Evolutionary conservation across 1,139 yeast species (phyloP), one percentile per base, ranked within the genome.

Genomic region (Zhuliangozyma blackwelliae): DNA sequence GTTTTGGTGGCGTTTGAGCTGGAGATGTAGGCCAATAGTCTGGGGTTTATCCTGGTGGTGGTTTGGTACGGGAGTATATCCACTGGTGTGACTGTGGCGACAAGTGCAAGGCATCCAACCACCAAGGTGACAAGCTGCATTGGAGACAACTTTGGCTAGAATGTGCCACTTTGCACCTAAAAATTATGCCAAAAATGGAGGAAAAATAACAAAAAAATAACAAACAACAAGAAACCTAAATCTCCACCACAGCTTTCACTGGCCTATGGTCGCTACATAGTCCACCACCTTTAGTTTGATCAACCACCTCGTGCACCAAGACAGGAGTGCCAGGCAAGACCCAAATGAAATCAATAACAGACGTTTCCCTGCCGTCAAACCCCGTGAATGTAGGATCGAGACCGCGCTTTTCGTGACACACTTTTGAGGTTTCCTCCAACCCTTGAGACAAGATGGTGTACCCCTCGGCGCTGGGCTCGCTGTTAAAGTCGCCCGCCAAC

Each of bases 401-500:
- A 6, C 51, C 54, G 20, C 51, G 37, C 31, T 50, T 51, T 41
- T 72, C 77, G 25, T 54, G 50, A 35, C 68, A 57, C 10, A 60
- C 59, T 12, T 38, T 36, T 44, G 68, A 66, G 0, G 63, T 42
- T 37, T 58, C 66, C 6, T 43, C 44, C 41, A 51, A 39, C 5
- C 39, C 35, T 6, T 63, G 61, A 2, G 61, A 50, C 6, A 60
- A 46, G 7, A 66, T 58, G 28, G 55, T 35, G 50, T 63, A 72
- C 47, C 72, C 68, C 28, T 57, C 65, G 34, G 69, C 72, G 7
- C 52, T 46, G 3, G 70, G 72, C 37, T 65, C 63, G 25, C 75
- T 66, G 47, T 73, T 73, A 50, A 73, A 66, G 47, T 73, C 79
- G 5, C 74, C 75, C 21, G 49, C 38, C 32, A 54, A 41, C 27